phyloP scores from a whole-genome alignment of 345 rosid species.

The Gossypium australe region DNA sequence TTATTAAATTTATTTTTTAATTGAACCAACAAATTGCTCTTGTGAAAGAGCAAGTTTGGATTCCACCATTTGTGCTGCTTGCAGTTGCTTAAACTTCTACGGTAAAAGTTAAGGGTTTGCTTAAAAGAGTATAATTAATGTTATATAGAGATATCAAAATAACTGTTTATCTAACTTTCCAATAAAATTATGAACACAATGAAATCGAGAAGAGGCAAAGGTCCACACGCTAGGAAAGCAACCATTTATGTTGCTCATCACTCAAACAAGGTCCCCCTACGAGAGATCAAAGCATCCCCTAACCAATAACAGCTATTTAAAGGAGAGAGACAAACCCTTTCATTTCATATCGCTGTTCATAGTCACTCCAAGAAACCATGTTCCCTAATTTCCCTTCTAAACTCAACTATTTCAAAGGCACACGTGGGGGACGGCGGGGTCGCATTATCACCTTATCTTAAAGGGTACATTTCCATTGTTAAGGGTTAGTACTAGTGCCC shows the following conservation, averaged over 20 bases:
- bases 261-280: background rate
- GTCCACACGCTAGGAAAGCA: slow-evolving; percentile 1
- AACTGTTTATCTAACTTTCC: background rate
- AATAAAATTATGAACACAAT: background rate
- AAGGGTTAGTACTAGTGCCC: background rate
- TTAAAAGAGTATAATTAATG: background rate
- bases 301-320: background rate
- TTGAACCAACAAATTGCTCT: too few species aligned
- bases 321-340: background rate
- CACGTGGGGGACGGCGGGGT: background rate
- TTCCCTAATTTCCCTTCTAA: background rate
- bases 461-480: background rate
- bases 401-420: background rate
- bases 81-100: background rate
- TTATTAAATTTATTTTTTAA: too few species aligned
- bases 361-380: background rate
- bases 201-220: background rate
- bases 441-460: background rate
- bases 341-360: background rate
- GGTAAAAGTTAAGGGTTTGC: background rate
- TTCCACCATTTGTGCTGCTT: too few species aligned
- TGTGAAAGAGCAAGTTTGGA: background rate
- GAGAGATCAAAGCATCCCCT: background rate
- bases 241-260: background rate
- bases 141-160: too few species aligned